Evolutionary conservation across 192 early-diverging fungal genomes (phyloP).

Genomic region (Gigaspora rosea): DNA sequence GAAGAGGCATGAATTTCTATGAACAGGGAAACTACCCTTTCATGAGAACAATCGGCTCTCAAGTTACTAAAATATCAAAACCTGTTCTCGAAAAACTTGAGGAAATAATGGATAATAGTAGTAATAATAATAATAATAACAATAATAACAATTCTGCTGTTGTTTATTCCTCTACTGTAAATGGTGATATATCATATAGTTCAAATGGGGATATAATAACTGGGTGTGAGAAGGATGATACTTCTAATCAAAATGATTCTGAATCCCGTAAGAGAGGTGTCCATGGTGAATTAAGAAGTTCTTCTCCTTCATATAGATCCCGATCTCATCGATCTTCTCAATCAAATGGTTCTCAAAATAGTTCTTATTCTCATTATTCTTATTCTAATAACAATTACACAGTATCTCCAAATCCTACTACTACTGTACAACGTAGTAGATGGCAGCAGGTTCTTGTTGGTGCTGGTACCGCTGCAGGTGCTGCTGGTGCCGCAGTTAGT

Average conservation of each 20-base stretch:
- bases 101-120: constrained; percentile 3
- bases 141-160: neutral
- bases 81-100: neutral
- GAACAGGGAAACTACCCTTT: constrained; percentile 18
- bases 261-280: neutral
- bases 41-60: constrained; percentile 2
- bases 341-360: constrained; percentile 20
- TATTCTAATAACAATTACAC: constrained; percentile 4
- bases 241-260: neutral
- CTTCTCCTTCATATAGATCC: neutral
- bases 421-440: constrained; percentile 25
- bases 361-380: neutral
- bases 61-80: neutral
- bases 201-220: neutral
- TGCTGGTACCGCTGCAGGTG: constrained; percentile 59
- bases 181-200: neutral
- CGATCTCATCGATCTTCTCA: constrained; percentile 28
- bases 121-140: neutral
- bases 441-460: constrained; percentile 68
- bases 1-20: neutral
- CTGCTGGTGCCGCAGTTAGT: constrained; percentile 77
- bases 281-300: no score
- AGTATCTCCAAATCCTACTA: neutral
- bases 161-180: neutral
- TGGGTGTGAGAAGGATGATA: no score